Percentiles rank a stretch among this genome's conserved stretches.
These are phyloP conservation scores for Simplicillium sp. DNA, from an alignment of 2,329 filamentous ascomycete genomes.

Conservation along the genomic window DNA sequence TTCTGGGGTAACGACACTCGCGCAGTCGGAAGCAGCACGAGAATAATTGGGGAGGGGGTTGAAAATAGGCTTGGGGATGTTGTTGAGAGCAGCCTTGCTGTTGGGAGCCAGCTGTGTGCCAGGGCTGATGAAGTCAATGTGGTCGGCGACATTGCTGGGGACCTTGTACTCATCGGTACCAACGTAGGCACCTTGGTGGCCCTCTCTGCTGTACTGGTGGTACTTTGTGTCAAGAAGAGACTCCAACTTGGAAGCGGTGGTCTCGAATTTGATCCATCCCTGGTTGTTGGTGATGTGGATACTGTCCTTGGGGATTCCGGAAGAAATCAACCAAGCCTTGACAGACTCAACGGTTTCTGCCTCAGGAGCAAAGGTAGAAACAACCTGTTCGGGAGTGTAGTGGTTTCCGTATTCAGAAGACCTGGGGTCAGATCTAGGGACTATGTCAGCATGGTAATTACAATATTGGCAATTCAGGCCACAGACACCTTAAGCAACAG, in stretches of 20 bases:
- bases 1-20: slow-evolving; percentile 43
- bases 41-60: too few species aligned
- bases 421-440: slow-evolving; percentile 22
- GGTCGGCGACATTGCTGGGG: slow-evolving; percentile 21
- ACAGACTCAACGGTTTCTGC: slow-evolving; percentile 37
- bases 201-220: slow-evolving; percentile 34
- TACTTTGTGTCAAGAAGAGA: slow-evolving; percentile 41
- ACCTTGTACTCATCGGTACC: slow-evolving; percentile 30
- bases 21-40: slow-evolving; percentile 27
- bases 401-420: slow-evolving; percentile 35
- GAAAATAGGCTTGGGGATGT: too few species aligned
- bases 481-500: background rate
- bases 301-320: slow-evolving; percentile 37
- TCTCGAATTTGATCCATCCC: slow-evolving; percentile 24
- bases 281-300: slow-evolving; percentile 39
- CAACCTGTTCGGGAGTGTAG: slow-evolving; percentile 31
- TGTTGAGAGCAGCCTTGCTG: slow-evolving; percentile 16
- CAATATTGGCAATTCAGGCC: slow-evolving; percentile 22
- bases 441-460: slow-evolving; percentile 27
- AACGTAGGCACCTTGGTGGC: slow-evolving; percentile 20
- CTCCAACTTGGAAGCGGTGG: slow-evolving; percentile 25
- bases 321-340: slow-evolving; percentile 38
- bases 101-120: slow-evolving; percentile 27
- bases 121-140: slow-evolving; percentile 29
- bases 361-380: slow-evolving; percentile 29